A percentile compares a stretch with the other conserved stretches of the same genome.
Conservation (phyloP, 441 rosid genomes). For the Adansonia gregorii region DNA sequence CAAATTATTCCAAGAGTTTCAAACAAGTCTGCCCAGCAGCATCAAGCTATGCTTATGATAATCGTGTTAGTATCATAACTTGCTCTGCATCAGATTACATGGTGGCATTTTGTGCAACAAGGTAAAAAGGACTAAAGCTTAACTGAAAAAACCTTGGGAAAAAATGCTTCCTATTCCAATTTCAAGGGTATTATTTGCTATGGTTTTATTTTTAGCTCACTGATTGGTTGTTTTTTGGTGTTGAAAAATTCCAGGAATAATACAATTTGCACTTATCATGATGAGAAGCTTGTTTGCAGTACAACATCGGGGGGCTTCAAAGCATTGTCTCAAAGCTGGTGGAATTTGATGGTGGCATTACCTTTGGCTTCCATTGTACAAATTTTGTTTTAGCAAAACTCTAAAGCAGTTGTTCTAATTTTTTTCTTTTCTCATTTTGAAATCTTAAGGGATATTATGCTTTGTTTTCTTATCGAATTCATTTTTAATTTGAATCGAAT, state of each 20-base stretch:
- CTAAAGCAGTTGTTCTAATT: no score
- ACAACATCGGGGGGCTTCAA: conserved; percentile 30
- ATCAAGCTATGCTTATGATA: conserved; percentile 60
- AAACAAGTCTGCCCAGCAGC: conserved; percentile 64
- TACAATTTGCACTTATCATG: conserved; percentile 54
- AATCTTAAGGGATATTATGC: not conserved
- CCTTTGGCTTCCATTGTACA: conserved; percentile 30
- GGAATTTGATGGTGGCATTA: conserved; percentile 36
- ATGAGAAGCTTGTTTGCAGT: conserved; percentile 44
- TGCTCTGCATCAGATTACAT: conserved; percentile 51
- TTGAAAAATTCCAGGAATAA: conserved; percentile 45
- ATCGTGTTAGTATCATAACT: conserved; percentile 44
- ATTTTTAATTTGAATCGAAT: not conserved
- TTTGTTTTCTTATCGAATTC: not conserved
- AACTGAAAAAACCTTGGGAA: no score
- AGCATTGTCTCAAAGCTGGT: conserved; percentile 35
- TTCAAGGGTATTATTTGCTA: not conserved
- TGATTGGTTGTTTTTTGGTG: not conserved
- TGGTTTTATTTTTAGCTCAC: not conserved
- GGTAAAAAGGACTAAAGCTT: no score
- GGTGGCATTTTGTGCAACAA: conserved; percentile 51
- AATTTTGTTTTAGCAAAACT: conserved; percentile 28
- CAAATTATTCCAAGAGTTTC: conserved; percentile 56
- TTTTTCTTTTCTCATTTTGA: not conserved
- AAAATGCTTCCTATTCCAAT: no score